These are phyloP conservation scores for Polytrichum commune DNA, from an alignment of 225 moss, liverwort and hornwort genomes.

Conservation along the genomic window DNA sequence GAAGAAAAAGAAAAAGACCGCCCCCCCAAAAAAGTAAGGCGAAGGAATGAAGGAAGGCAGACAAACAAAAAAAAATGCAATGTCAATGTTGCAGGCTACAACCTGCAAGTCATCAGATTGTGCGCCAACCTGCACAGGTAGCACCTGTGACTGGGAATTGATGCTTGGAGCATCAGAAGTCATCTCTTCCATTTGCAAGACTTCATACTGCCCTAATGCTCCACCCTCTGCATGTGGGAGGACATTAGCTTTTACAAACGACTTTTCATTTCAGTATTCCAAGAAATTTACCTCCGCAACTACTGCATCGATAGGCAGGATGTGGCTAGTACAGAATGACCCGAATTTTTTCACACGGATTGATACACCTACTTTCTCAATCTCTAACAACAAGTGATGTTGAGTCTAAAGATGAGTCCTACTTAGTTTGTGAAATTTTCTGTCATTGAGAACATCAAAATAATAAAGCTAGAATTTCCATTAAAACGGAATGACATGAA, in stretches of 20 bases:
- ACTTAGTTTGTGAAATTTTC: too few relatives aligned
- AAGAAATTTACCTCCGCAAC: too few relatives aligned
- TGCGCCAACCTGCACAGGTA: neutral
- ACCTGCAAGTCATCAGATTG: constrained; percentile 38
- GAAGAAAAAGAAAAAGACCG: neutral
- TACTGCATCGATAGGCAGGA: too few relatives aligned
- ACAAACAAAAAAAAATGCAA: neutral
- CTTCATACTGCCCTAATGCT: constrained; percentile 5
- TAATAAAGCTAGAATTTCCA: too few relatives aligned
- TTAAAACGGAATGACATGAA: too few relatives aligned
- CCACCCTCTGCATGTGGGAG: constrained; percentile 31
- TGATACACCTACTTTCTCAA: too few relatives aligned
- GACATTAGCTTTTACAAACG: constrained; percentile 8
- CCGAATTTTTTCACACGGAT: too few relatives aligned
- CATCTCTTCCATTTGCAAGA: constrained; percentile 51
- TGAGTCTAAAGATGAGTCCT: too few relatives aligned
- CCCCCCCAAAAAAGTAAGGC: too few relatives aligned
- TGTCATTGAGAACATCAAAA: too few relatives aligned
- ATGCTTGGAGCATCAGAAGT: constrained; percentile 23
- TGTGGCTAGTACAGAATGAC: too few relatives aligned
- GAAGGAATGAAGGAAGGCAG: neutral
- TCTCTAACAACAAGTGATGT: too few relatives aligned
- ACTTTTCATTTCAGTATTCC: neutral
- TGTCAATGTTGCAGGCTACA: neutral
- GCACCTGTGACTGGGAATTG: neutral